Conservation (phyloP, 495 filamentous ascomycete species). For the Glonium stellatum region DNA sequence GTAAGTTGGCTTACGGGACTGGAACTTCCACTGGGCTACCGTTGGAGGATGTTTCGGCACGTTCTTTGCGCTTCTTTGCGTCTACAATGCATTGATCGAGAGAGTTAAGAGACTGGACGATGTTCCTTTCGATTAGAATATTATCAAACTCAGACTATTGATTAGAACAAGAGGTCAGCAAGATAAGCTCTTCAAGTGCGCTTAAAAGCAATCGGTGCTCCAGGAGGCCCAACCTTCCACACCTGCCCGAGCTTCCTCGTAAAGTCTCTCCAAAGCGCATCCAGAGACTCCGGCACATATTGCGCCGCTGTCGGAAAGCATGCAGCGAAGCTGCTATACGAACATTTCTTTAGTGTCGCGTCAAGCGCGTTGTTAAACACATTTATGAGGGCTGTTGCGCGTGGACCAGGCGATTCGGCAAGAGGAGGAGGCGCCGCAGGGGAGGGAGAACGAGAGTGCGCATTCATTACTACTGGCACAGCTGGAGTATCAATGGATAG, state of each 20-base stretch:
- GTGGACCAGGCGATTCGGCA: constrained; percentile 60
- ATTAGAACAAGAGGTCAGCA: too few species aligned
- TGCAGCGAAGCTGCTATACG: constrained; percentile 68
- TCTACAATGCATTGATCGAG: constrained; percentile 77
- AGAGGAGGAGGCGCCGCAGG: constrained; percentile 53
- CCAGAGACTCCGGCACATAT: constrained; percentile 51
- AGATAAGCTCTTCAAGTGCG: too few species aligned
- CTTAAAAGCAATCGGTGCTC: too few species aligned
- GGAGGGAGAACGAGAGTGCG: constrained; percentile 34
- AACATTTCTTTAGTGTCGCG: constrained; percentile 65
- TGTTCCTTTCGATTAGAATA: constrained; percentile 63
- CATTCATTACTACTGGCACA: background rate
- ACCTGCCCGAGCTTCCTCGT: constrained; percentile 28
- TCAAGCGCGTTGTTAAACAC: constrained; percentile 63
- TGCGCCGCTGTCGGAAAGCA: constrained; percentile 83
- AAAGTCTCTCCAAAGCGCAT: constrained; percentile 32
- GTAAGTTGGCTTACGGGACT: constrained; percentile 41
- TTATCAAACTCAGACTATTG: constrained; percentile 50
- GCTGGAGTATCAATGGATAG: background rate
- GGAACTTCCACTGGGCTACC: constrained; percentile 33
- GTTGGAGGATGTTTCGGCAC: constrained; percentile 21
- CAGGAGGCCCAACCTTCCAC: constrained; percentile 34
- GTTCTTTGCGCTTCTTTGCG: constrained; percentile 48
- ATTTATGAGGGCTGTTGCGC: constrained; percentile 62
- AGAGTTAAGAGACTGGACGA: constrained; percentile 70